Base-by-base conservation (phyloP, 768 basidiomycete genomes). In the Xanthoconium purpureum region DNA sequence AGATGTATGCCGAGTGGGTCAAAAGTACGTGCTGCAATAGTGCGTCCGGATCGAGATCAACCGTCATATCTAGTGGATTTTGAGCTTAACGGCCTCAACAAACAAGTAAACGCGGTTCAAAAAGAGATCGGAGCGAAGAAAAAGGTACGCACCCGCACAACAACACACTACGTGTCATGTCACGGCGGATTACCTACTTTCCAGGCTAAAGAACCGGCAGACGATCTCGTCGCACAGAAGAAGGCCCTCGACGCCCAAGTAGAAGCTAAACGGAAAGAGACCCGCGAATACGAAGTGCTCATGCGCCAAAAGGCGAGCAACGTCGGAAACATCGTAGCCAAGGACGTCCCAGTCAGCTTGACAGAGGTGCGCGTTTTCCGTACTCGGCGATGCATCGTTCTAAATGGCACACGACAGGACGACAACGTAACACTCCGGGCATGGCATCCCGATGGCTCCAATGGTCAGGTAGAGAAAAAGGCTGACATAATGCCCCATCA, bases 121-220 rank as follows among this genome's bases (percentile, higher is more conserved):
- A 99, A 98, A 73, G 84, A 98, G 73, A 98, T 99, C 66, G 86
- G 85, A 12, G 79, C 82, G 3, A 97, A 94, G 84, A 97, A 93
- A 75, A 98, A 96, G 86, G 93, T 85, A 54, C 32, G 69, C 33
- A n/a, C 33, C 12, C 43, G 29, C 30, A 14, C 18, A 6, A 10
- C 10, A 8, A 10, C 4, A 18, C 18, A 5, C 12, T 24, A 5
- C 12, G 24, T 45, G 1, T 39, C 29, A 52, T 30, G 48, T 53
- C 32, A 56, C 15, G 4, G 28, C 33, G 28, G 35, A 46, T 55
- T 29, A 4, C 24, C 24, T 42, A 15, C 36, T 18, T 32, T 49
- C 13, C 64, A 97, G 94, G 93, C 91, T 15, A 98, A 98, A 72
- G 84, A 98, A 74, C 77, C 86, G 54, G 94, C 95, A 17, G 88